A percentile compares a stretch with the other conserved stretches of the same genome.
Evolutionary conservation across 106 monocot genomes (phyloP).

Genomic region (Acorus gramineus): DNA sequence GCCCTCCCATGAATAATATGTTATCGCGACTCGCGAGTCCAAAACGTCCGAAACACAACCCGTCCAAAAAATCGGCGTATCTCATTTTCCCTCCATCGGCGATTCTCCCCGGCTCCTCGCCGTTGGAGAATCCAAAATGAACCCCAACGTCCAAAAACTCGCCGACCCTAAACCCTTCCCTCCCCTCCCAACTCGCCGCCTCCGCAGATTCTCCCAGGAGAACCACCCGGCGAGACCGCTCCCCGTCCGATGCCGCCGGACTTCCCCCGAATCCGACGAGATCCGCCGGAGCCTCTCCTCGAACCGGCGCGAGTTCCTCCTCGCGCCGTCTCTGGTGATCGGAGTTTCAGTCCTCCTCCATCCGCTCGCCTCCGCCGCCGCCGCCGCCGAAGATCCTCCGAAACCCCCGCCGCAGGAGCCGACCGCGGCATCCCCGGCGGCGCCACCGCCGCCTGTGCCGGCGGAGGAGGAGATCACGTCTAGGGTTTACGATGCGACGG

Average conservation of each 20-base stretch:
- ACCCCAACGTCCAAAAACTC: conserved; percentile 18
- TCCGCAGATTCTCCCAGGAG: conserved; percentile 2
- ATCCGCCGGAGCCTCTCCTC: background rate
- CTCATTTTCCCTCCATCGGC: too few relatives aligned
- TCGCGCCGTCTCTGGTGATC: conserved; percentile 40
- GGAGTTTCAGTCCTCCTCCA: conserved; percentile 20
- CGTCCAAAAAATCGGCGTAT: too few relatives aligned
- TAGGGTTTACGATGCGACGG: conserved; percentile 81
- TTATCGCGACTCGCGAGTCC: too few relatives aligned
- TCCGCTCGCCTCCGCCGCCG: conserved; percentile 3
- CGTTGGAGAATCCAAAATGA: conserved; percentile 6
- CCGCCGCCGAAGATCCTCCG: background rate
- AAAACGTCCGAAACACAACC: too few relatives aligned
- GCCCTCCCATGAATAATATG: too few relatives aligned
- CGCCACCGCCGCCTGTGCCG: too few relatives aligned
- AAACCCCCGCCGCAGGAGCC: too few relatives aligned
- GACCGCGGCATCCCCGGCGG: too few relatives aligned
- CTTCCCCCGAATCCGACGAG: background rate
- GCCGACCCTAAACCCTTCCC: conserved; percentile 8
- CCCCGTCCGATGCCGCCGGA: conserved; percentile 3
- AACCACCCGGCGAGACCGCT: background rate
- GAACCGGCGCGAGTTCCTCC: conserved; percentile 38
- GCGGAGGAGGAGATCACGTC: conserved; percentile 27
- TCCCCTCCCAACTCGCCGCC: background rate
- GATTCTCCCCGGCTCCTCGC: too few relatives aligned